Evolutionary conservation across 2,329 filamentous ascomycete genomes (phyloP), one percentile per base, ranked within the genome.

Genomic region (Aspergillus pseudoglaucus): DNA sequence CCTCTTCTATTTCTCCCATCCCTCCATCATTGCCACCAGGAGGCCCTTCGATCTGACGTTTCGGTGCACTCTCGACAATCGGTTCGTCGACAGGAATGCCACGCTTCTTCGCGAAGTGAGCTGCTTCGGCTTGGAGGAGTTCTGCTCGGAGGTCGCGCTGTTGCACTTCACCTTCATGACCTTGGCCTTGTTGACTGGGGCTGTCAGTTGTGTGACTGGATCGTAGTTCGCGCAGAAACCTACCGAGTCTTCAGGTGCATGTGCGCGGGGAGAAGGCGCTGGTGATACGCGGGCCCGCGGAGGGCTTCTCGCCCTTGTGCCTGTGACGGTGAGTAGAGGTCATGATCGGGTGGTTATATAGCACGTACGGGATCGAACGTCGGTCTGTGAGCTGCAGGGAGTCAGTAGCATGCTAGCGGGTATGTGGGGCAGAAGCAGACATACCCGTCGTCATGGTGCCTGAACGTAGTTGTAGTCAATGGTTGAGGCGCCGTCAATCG

Each of bases 271-370:
- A 96, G 84, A 14, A 97, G 85, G 60, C 93, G 87, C 71, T 97
- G 91, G 67, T 98, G 93, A 75, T 96, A 97, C 59, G 90, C 91
- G 44, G 89, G 88, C 42, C 93, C 93, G 62, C 90, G 86, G 51
- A 90, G 85, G 61, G 90, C 89, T 72, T 98, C 93, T 77, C 96
- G 96, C 67, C 93, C 93, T 66, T 85, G 83, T 38, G 91, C 90
- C 87, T 90, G 54, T 48, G 44, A 45, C 45, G 20, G 48, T 61
- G 47, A 52, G 53, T 53, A 68, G 64, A 44, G 37, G 15, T 10
- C 20, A 18, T 22, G 40, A 40, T 22, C 37, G 9, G 10, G 22
- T 23, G 27, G 9, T 27, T 2, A 23, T 45, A 12, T 30, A 30
- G 44, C 46, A 58, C 77, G 55, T 80, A 90, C 88, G 56, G 93